Evolutionary conservation across 805 yeast genomes (phyloP).

Genomic region (Blastobotrys americana): DNA sequence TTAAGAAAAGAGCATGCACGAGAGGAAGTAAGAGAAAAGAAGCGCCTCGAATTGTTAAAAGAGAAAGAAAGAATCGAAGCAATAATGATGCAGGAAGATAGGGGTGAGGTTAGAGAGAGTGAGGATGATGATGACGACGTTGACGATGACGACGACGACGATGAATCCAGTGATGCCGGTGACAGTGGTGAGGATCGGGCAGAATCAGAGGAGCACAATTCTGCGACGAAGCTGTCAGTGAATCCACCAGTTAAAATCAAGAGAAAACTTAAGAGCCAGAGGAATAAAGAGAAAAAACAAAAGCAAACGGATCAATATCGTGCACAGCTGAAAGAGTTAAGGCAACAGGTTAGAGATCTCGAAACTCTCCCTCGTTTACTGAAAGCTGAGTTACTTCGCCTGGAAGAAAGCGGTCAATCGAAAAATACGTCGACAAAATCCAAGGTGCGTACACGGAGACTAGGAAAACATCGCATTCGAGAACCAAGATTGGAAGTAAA

Average conservation of each 20-base stretch:
- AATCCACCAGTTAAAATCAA: slow-evolving; percentile 63
- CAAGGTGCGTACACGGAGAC: slow-evolving; percentile 26
- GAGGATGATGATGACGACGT: slow-evolving; percentile 20
- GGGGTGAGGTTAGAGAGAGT: slow-evolving; percentile 41
- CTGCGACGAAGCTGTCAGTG: slow-evolving; percentile 42
- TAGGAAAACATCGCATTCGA: slow-evolving; percentile 42
- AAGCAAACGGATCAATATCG: slow-evolving; percentile 21
- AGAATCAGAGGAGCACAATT: slow-evolving; percentile 20
- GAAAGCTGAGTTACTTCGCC: slow-evolving; percentile 16
- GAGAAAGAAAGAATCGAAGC: slow-evolving; percentile 57
- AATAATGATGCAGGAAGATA: slow-evolving; percentile 56
- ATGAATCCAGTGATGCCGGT: slow-evolving; percentile 32
- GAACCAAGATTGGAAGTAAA: slow-evolving; percentile 61
- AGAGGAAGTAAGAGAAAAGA: slow-evolving; percentile 62
- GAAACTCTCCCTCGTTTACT: slow-evolving; percentile 36
- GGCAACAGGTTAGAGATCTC: slow-evolving; percentile 53
- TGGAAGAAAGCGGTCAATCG: slow-evolving; percentile 18
- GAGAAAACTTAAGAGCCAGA: slow-evolving; percentile 68
- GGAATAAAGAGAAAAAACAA: slow-evolving; percentile 51
- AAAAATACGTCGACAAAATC: slow-evolving; percentile 24
- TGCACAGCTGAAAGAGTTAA: slow-evolving; percentile 54
- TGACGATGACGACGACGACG: slow-evolving; percentile 27
- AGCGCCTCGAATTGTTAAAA: slow-evolving; percentile 52
- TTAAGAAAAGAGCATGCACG: slow-evolving; percentile 57
- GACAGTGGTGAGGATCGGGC: slow-evolving; percentile 32